These are phyloP conservation scores for Metschnikowia lochheadii DNA, from an alignment of 805 yeast species.

Conservation along the genomic window DNA sequence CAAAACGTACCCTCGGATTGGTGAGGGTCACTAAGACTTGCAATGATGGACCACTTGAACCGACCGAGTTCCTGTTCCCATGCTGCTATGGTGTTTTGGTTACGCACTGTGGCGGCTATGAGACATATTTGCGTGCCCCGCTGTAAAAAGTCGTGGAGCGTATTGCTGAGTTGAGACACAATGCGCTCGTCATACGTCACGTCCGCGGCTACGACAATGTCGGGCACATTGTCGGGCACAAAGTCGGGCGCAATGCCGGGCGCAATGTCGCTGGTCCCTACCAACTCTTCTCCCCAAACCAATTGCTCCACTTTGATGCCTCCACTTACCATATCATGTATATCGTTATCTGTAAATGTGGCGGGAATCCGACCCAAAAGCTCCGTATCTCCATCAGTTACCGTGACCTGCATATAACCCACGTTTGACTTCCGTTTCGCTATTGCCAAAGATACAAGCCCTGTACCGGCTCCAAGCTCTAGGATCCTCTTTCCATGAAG, in stretches of 20 bases:
- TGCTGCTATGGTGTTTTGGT: conserved; percentile 30
- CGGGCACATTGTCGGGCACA: conserved; percentile 36
- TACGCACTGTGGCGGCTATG: conserved; percentile 76
- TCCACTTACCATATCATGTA: conserved; percentile 7
- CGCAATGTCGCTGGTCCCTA: conserved; percentile 20
- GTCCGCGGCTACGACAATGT: conserved; percentile 75
- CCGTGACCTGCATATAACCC: conserved; percentile 27
- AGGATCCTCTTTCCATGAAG: conserved; percentile 37
- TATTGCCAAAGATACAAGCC: conserved; percentile 59
- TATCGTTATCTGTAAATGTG: conserved; percentile 45
- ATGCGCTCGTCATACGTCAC: conserved; percentile 74
- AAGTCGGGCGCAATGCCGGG: conserved; percentile 38
- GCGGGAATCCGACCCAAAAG: conserved; percentile 45
- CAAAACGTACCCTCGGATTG: conserved; percentile 6
- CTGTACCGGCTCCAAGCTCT: conserved; percentile 91
- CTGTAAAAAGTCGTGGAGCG: conserved; percentile 39
- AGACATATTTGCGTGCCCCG: conserved; percentile 30
- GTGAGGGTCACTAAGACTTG: conserved; percentile 9
- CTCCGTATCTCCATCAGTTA: conserved; percentile 68
- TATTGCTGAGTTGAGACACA: conserved; percentile 50
- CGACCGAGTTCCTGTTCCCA: conserved; percentile 26
- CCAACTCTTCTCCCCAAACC: conserved; percentile 51
- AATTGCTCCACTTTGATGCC: conserved; percentile 30
- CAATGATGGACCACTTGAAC: conserved; percentile 13
- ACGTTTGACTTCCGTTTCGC: conserved; percentile 21